Percentiles rank a stretch among this genome's conserved stretches.
phyloP scores from a whole-genome alignment of 345 rosid genomes.

The Populus alba region DNA sequence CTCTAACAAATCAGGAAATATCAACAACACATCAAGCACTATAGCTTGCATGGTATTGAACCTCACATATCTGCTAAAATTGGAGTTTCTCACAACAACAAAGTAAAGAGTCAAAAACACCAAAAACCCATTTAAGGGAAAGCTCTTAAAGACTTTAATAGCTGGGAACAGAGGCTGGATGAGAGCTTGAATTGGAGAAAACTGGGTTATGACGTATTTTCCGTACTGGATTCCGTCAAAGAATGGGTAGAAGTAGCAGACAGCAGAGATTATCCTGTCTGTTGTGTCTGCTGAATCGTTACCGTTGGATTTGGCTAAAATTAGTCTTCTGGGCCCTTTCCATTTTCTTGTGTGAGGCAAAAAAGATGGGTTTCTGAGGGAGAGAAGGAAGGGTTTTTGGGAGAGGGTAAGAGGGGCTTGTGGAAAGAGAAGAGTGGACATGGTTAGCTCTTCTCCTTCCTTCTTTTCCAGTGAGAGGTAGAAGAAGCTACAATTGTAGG shows the following conservation, averaged over 20 bases:
- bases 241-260: constrained; percentile 90
- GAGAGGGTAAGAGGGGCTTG: constrained; percentile 22
- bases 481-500: neutral
- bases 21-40: constrained; percentile 82
- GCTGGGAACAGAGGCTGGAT: constrained; percentile 81
- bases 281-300: constrained; percentile 66
- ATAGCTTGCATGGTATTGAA: constrained; percentile 97
- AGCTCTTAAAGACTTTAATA: constrained; percentile 74
- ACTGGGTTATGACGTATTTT: constrained; percentile 70
- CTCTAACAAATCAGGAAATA: constrained; percentile 88
- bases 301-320: constrained; percentile 45
- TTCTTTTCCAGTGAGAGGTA: neutral
- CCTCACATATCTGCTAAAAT: constrained; percentile 92
- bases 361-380: constrained; percentile 19
- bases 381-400: constrained; percentile 24
- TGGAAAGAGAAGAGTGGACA: constrained; percentile 39
- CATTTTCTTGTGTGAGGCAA: neutral
- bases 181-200: constrained; percentile 57
- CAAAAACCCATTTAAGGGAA: constrained; percentile 81
- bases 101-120: constrained; percentile 78
- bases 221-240: constrained; percentile 93
- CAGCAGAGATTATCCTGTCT: constrained; percentile 81
- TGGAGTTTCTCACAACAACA: constrained; percentile 77
- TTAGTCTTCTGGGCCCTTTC: constrained; percentile 15
- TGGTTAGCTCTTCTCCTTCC: constrained; percentile 1